These are phyloP conservation scores for Populus davidiana DNA, from an alignment of 345 rosid species.

Conservation along the genomic window DNA sequence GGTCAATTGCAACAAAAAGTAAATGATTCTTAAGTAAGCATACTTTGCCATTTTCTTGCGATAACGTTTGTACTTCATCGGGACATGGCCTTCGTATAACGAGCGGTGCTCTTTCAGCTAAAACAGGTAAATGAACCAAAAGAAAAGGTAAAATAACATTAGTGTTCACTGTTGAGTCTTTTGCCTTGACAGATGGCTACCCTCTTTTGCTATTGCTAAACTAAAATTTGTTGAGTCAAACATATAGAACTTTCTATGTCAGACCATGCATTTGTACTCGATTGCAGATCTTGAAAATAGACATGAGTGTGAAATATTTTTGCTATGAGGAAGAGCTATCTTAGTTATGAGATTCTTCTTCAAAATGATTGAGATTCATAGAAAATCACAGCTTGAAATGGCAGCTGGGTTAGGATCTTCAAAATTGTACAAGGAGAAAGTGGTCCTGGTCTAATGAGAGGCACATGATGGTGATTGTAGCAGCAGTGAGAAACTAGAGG, in stretches of 20 bases:
- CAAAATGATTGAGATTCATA: not conserved
- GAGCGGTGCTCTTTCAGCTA: slow-evolving; percentile 73
- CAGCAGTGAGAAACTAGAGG: no score
- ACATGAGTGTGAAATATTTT: not conserved
- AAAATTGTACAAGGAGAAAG: not conserved
- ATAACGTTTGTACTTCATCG: slow-evolving; percentile 89
- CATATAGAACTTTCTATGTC: not conserved
- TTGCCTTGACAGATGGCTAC: not conserved
- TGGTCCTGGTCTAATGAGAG: not conserved
- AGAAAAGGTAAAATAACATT: slow-evolving; percentile 10
- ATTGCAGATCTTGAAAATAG: not conserved
- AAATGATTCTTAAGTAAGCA: slow-evolving; percentile 14
- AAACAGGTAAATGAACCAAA: slow-evolving; percentile 23
- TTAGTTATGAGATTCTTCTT: not conserved
- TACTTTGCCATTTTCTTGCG: slow-evolving; percentile 88
- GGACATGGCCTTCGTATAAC: slow-evolving; percentile 81
- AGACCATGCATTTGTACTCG: not conserved
- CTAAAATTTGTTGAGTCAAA: not conserved
- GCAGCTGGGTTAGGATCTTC: not conserved
- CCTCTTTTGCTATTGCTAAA: not conserved
- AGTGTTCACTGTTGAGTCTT: no score
- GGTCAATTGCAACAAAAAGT: not conserved
- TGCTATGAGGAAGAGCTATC: not conserved
- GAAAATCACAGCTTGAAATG: not conserved
- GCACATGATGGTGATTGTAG: no score